Evolutionary conservation across 1,284 basidiomycete species (phyloP).

Genomic region (Fomitiporia mediterranea): DNA sequence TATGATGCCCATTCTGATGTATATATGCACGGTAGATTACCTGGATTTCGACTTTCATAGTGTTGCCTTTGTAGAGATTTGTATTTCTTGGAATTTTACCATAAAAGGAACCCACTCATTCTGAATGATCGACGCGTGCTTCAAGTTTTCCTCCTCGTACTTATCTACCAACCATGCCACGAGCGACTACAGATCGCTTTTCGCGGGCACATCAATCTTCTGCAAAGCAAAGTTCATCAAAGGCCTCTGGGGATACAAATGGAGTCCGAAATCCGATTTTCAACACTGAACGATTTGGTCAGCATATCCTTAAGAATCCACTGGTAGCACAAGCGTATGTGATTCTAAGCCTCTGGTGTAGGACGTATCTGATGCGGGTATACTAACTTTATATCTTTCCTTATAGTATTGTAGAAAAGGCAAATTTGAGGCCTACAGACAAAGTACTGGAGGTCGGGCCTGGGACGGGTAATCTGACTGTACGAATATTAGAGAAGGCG

Average conservation of each 20-base stretch:
- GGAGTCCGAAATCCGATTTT: conserved; percentile 77
- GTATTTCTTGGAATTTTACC: not conserved
- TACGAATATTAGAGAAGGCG: conserved; percentile 90
- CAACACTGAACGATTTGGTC: conserved; percentile 92
- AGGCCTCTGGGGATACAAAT: conserved; percentile 43
- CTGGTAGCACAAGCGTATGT: conserved; percentile 83
- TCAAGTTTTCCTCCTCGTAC: not conserved
- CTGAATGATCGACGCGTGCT: not conserved
- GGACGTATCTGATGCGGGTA: conserved; percentile 7
- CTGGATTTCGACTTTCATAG: not conserved
- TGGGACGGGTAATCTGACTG: conserved; percentile 96
- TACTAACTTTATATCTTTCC: conserved; percentile 20
- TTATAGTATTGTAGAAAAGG: conserved; percentile 80
- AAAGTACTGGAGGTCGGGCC: conserved; percentile 97
- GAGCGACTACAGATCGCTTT: conserved; percentile 84
- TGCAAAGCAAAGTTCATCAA: conserved; percentile 48
- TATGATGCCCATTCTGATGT: too few species aligned
- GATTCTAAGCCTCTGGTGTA: not conserved
- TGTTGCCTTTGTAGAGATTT: not conserved
- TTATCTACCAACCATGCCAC: conserved; percentile 61
- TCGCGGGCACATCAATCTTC: conserved; percentile 71
- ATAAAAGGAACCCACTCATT: not conserved
- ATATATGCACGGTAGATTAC: not conserved
- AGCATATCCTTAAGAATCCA: conserved; percentile 97
- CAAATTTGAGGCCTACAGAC: conserved; percentile 91